Percentiles rank a stretch among this genome's conserved stretches.
Evolutionary conservation across 2,329 filamentous ascomycete species (phyloP).

Genomic region (Aureobasidium zeae): DNA sequence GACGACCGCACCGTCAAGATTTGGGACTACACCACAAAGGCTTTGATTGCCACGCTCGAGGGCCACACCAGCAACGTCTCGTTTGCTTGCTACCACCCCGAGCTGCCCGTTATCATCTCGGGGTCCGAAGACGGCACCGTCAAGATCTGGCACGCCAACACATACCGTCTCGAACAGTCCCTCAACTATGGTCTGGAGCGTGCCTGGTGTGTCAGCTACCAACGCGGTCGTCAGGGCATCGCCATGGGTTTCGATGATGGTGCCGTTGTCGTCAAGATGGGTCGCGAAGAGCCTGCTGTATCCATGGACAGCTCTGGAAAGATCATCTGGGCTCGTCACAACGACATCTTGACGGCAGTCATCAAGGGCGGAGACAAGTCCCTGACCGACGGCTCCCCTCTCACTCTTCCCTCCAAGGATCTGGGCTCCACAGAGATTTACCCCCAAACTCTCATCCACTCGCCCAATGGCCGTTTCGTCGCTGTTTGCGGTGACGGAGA

Average conservation of each 20-base stretch:
- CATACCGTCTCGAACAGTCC: slow-evolving; percentile 90
- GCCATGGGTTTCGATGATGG: slow-evolving; percentile 97
- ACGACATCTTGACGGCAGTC: slow-evolving; percentile 86
- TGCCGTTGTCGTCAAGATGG: slow-evolving; percentile 95
- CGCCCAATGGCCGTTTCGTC: slow-evolving; percentile 87
- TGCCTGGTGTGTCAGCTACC: slow-evolving; percentile 95
- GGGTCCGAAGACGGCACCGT: slow-evolving; percentile 96
- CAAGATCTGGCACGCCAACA: slow-evolving; percentile 98
- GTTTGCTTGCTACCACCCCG: slow-evolving; percentile 95
- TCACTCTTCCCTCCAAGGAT: slow-evolving; percentile 83
- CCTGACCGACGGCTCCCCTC: slow-evolving; percentile 80
- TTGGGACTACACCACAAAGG: slow-evolving; percentile 99
- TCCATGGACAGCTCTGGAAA: slow-evolving; percentile 97
- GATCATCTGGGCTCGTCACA: slow-evolving; percentile 90
- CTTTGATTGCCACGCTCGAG: slow-evolving; percentile 89
- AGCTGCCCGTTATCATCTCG: slow-evolving; percentile 92
- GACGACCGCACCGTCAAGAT: slow-evolving; percentile 96
- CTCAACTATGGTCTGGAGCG: slow-evolving; percentile 92
- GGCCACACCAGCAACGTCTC: slow-evolving; percentile 97
- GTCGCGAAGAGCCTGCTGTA: slow-evolving; percentile 90
- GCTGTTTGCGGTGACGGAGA: slow-evolving; percentile 91
- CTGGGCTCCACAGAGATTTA: slow-evolving; percentile 95
- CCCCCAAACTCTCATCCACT: slow-evolving; percentile 87
- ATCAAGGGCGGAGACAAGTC: slow-evolving; percentile 81
- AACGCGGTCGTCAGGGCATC: slow-evolving; percentile 86